Percentiles rank a stretch among this genome's conserved stretches.
These are phyloP conservation scores for Trichoderma oligosporum DNA, from an alignment of 2,329 filamentous ascomycete genomes.

Conservation along the genomic window DNA sequence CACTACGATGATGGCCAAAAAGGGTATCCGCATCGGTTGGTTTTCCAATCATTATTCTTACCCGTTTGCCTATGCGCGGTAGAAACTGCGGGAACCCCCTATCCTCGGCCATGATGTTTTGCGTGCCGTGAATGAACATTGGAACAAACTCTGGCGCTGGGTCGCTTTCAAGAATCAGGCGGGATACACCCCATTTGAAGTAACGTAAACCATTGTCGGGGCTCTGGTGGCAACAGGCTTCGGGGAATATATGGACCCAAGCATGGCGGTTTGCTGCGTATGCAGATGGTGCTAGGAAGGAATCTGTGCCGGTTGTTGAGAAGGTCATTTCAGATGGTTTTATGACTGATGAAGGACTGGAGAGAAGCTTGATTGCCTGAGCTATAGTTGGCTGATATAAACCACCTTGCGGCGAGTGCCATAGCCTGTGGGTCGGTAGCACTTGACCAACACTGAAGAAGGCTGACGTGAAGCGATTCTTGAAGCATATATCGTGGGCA, in stretches of 20 bases:
- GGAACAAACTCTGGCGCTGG: conserved; percentile 85
- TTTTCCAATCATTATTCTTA: conserved; percentile 76
- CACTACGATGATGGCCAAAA: conserved; percentile 72
- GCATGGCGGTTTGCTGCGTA: conserved; percentile 66
- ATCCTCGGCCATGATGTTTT: conserved; percentile 83
- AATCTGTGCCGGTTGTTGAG: conserved; percentile 63
- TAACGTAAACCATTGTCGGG: conserved; percentile 78
- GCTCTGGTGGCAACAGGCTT: conserved; percentile 90
- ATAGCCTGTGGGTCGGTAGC: conserved; percentile 78
- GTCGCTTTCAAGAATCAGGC: conserved; percentile 84
- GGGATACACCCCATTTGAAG: conserved; percentile 96
- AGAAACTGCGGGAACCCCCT: conserved; percentile 75
- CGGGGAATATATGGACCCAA: conserved; percentile 96
- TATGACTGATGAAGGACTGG: conserved; percentile 49
- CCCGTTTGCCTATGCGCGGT: conserved; percentile 66
- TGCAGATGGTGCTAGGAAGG: conserved; percentile 66
- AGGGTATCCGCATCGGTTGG: conserved; percentile 66
- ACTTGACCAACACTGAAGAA: conserved; percentile 92
- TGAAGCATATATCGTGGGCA: conserved; percentile 94
- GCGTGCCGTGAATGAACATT: conserved; percentile 90
- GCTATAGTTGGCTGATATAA: conserved; percentile 86
- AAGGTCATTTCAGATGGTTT: conserved; percentile 48
- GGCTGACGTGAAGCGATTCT: conserved; percentile 65
- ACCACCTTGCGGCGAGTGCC: conserved; percentile 75
- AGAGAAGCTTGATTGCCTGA: conserved; percentile 80